Percentiles rank a stretch among this genome's conserved stretches.
Conservation (phyloP, 1,284 basidiomycete genomes). For the Leccinum griseonigrum region DNA sequence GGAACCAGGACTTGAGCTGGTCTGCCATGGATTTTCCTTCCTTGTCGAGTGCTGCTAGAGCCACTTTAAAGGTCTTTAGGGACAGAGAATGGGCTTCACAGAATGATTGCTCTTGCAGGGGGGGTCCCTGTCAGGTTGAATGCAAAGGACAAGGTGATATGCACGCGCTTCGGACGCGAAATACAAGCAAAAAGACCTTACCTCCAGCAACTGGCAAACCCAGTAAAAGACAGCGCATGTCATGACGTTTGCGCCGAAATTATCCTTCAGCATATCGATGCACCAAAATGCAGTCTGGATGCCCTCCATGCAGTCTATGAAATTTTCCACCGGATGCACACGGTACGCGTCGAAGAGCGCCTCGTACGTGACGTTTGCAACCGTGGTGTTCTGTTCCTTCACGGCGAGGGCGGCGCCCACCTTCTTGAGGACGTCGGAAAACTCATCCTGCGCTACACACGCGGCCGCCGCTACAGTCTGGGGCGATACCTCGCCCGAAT, state of each 20-base stretch:
- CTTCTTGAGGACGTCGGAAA: conserved; percentile 22
- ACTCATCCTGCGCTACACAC: conserved; percentile 23
- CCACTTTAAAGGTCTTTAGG: conserved; percentile 16
- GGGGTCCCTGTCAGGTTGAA: conserved; percentile 16
- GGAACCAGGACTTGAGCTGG: no score
- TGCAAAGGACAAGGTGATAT: no score
- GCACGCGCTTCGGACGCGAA: background rate
- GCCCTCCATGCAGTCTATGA: conserved; percentile 28
- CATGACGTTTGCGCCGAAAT: conserved; percentile 15
- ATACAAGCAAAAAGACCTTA: background rate
- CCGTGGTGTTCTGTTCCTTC: background rate
- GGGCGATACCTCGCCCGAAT: conserved; percentile 25
- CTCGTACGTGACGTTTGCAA: conserved; percentile 18
- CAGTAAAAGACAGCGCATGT: conserved; percentile 26
- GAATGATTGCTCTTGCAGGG: conserved; percentile 20
- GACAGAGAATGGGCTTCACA: conserved; percentile 18
- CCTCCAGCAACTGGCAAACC: conserved; percentile 33
- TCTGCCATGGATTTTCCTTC: no score
- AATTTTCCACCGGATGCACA: conserved; percentile 10
- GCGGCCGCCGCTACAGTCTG: conserved; percentile 24
- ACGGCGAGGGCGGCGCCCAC: conserved; percentile 18
- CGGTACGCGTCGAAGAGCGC: conserved; percentile 16
- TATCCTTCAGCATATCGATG: conserved; percentile 14
- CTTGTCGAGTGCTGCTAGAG: conserved; percentile 17
- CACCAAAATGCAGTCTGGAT: conserved; percentile 19